phyloP scores from a whole-genome alignment of 192 early-diverging fungal genomes.

The Diversispora epigaea region DNA sequence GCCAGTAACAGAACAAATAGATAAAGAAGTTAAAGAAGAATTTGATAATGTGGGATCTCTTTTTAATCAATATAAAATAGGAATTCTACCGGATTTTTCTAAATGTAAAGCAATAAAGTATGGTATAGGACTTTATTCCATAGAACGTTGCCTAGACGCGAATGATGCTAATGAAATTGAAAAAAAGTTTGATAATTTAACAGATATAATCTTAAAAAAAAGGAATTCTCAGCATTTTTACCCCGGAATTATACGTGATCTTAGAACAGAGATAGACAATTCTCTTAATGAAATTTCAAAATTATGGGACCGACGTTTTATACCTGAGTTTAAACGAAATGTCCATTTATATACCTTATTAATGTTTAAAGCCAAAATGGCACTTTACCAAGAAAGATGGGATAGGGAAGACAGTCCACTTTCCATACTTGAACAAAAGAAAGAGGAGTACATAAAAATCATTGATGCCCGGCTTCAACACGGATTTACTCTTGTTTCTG shows the following conservation, averaged over 20 bases:
- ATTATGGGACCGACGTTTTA: neutral
- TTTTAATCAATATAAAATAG: neutral
- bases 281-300: too few species aligned
- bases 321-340: conserved; percentile 5
- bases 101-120: conserved; percentile 7
- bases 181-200: neutral
- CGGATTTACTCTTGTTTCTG: too few species aligned
- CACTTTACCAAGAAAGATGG: conserved; percentile 2
- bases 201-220: neutral
- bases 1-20: conserved; percentile 5
- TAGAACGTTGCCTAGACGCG: neutral
- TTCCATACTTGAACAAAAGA: conserved; percentile 25
- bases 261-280: too few species aligned
- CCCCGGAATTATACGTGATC: too few species aligned
- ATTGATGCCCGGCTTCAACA: too few species aligned
- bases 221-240: too few species aligned
- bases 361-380: conserved; percentile 19
- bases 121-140: neutral
- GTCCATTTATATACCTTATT: conserved; percentile 4
- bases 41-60: neutral
- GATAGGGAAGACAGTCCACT: conserved; percentile 14
- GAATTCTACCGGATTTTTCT: neutral
- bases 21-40: conserved; percentile 10
- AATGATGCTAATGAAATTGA: neutral
- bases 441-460: too few species aligned